Conservation (phyloP, 106 monocot species). For the Phalaenopsis equestris region DNA sequence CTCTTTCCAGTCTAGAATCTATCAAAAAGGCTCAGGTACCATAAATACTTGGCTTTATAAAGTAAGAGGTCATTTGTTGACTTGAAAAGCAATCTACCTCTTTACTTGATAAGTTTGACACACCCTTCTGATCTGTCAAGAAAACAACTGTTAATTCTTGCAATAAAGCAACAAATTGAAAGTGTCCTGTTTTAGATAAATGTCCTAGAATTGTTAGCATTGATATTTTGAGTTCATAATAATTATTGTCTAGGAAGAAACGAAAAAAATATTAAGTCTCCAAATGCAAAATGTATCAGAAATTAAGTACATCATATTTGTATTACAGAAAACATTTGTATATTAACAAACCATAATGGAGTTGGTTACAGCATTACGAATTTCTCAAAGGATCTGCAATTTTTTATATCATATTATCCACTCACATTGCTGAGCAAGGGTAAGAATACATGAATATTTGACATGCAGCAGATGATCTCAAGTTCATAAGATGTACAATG, state of each 20-base stretch:
- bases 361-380: not conserved
- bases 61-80: not conserved
- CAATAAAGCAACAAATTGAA: not conserved
- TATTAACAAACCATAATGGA: not conserved
- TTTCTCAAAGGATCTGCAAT: not conserved
- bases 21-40: not conserved
- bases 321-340: not conserved
- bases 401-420: not conserved
- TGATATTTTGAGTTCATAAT: not conserved
- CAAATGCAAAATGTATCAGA: not conserved
- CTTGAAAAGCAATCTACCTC: slow-evolving; percentile 25
- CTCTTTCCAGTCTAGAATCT: slow-evolving; percentile 68
- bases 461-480: not conserved
- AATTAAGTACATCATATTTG: not conserved
- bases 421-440: not conserved
- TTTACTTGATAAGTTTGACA: slow-evolving; percentile 22
- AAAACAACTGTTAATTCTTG: not conserved
- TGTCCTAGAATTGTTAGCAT: not conserved
- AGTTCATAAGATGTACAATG: not conserved
- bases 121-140: slow-evolving; percentile 34
- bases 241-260: not conserved
- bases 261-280: not conserved
- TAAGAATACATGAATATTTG: not conserved
- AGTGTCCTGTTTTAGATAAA: not conserved
- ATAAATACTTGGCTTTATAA: not conserved